A percentile compares a stretch with the other conserved stretches of the same genome.
Conservation (phyloP, 805 yeast genomes). For the Wickerhamiella kurtzmanii region DNA sequence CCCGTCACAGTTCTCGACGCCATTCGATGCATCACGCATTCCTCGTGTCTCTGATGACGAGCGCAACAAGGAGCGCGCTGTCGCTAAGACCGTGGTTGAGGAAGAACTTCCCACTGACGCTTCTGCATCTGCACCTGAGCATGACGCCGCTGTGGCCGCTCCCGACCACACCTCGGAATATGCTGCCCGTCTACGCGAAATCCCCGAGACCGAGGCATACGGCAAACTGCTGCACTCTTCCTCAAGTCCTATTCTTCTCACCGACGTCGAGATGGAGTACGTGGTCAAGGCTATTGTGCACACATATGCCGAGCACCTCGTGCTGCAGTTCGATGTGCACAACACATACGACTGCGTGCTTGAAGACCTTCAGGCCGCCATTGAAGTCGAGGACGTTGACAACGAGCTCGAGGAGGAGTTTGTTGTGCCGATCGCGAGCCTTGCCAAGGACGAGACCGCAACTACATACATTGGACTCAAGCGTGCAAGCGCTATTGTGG, state of each 20-base stretch:
- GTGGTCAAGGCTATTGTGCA: conserved; percentile 78
- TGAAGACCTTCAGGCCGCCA: conserved; percentile 54
- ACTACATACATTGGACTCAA: conserved; percentile 65
- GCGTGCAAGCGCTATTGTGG: conserved; percentile 35
- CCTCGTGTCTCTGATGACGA: conserved; percentile 35
- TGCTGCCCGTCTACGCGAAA: conserved; percentile 51
- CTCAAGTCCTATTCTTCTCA: conserved; percentile 42
- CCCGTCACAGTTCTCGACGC: conserved; percentile 30
- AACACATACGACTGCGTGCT: conserved; percentile 76
- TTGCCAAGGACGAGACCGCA: conserved; percentile 59
- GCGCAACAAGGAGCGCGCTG: conserved; percentile 9
- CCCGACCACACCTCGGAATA: conserved; percentile 27
- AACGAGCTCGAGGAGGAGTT: conserved; percentile 57
- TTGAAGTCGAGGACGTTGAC: conserved; percentile 33
- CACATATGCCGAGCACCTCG: conserved; percentile 55
- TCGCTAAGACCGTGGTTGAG: conserved; percentile 1
- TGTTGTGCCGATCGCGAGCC: conserved; percentile 55
- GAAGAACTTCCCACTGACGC: neutral
- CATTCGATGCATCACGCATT: conserved; percentile 60
- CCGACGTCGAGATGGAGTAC: conserved; percentile 88
- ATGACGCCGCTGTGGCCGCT: conserved; percentile 7
- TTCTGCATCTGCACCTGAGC: conserved; percentile 1
- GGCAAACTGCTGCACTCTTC: conserved; percentile 71
- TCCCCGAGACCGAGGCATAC: conserved; percentile 59
- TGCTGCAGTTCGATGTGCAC: conserved; percentile 69